Evolutionary conservation across 176 grass and related monocot genomes (phyloP), one percentile per base, ranked within the genome.

Genomic region (Oryza longistaminata): DNA sequence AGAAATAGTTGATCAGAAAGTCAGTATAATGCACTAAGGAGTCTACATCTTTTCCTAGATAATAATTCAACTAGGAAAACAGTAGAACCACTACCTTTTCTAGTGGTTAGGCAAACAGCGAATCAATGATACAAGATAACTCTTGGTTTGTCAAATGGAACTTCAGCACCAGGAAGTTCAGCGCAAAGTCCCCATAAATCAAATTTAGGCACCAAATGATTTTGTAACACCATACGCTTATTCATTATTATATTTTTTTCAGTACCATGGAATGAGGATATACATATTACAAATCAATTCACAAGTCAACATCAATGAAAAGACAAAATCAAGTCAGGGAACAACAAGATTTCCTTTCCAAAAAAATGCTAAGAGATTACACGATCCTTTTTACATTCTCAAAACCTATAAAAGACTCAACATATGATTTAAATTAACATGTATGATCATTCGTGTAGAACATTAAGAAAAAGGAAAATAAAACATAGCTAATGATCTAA

Each of bases 51-150:
- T 83, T 64, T 64, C 64, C 52, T 14, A 83, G 40, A 33, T 74
- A 43, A 82, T 42, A 50, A 16, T 80, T 75, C 75, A 87, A 71
- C 50, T 24, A 15, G 70, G n/a, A 81, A 85, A 71, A 91, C 44
- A 84, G 64, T 75, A 58, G 33, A 25, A 44, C 81, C 81, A 76
- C 81, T 80, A 66, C 70, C 14, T 82, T 81, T 80, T 65, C 64
- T 83, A 91, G 89, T 87, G 75, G 85, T 85, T 84, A 80, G 74
- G 81, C 75, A 87, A 87, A 75, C 12, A 70, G 5, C 1, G 9
- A 80, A 21, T 74, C 9, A 13, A 76, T 74, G 9, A 80, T 76
- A 62, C 0, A 1, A 64, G 31, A 24, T 8, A 33, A 89, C 7
- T 19, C 13, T 55, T 16, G 19, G 11, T 37, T 52, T 83, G 53